Evolutionary conservation across 208 protist genomes (phyloP).

Genomic region (Porcisia deanei): DNA sequence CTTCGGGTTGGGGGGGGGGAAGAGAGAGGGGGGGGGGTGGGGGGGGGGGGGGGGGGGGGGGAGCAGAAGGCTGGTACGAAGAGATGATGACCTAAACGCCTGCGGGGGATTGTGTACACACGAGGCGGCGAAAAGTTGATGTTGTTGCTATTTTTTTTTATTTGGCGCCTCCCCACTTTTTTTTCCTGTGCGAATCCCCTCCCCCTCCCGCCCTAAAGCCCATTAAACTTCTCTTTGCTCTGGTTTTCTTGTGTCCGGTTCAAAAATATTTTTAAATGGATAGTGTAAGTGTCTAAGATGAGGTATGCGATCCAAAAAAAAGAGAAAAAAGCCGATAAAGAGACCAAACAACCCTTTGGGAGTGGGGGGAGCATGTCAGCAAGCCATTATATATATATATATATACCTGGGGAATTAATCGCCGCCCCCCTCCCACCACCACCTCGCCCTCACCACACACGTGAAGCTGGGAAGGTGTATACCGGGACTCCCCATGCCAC

Average conservation of each 20-base stretch:
- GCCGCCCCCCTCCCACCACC: no score
- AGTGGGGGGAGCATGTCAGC: neutral
- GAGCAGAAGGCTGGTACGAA: neutral
- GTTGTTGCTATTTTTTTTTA: neutral
- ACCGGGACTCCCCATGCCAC: no score
- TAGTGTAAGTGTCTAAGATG: conserved; percentile 12
- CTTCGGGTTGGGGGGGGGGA: no score
- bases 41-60: no score
- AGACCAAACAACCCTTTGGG: neutral
- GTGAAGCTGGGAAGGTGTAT: no score
- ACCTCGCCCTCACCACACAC: no score
- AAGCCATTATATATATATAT: no score
- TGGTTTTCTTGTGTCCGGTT: neutral
- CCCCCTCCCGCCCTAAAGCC: no score
- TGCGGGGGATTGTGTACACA: neutral
- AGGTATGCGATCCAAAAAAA: conserved; percentile 2
- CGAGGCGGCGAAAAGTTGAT: neutral
- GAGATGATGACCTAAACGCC: neutral
- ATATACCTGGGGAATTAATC: no score
- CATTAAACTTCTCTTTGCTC: no score
- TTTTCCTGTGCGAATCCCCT: neutral
- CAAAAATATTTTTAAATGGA: neutral
- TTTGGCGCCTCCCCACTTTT: neutral
- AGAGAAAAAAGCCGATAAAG: neutral
- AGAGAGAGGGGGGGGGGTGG: no score